These are phyloP conservation scores for Candida montana DNA, from an alignment of 805 yeast genomes.

Conservation along the genomic window DNA sequence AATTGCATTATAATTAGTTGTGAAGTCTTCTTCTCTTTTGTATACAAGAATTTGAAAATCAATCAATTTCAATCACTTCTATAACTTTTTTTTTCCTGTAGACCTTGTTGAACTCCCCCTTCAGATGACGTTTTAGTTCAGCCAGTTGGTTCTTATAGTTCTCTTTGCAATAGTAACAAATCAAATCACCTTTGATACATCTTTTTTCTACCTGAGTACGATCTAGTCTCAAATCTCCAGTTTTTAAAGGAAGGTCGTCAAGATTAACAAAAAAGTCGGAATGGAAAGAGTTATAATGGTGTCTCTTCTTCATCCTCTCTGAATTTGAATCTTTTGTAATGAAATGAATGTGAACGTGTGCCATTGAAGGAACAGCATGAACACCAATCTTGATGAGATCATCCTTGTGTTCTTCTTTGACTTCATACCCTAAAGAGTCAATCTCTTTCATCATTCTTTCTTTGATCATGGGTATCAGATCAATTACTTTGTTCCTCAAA, in stretches of 20 bases:
- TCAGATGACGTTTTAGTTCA: constrained; percentile 36
- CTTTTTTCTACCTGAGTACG: constrained; percentile 34
- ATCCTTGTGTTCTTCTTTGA: constrained; percentile 15
- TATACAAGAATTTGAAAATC: neutral
- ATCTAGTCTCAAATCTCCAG: constrained; percentile 37
- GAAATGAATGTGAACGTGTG: constrained; percentile 68
- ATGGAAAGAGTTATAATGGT: constrained; percentile 68
- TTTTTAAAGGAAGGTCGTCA: constrained; percentile 39
- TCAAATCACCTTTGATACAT: constrained; percentile 30
- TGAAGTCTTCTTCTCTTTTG: no score
- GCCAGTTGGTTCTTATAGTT: constrained; percentile 40
- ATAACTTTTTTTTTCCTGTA: neutral
- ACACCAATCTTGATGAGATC: constrained; percentile 48
- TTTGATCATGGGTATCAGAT: constrained; percentile 10
- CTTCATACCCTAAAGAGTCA: constrained; percentile 13
- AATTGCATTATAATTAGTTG: neutral
- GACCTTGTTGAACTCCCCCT: constrained; percentile 28
- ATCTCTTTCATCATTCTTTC: constrained; percentile 13
- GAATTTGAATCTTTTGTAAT: constrained; percentile 60
- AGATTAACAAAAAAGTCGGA: constrained; percentile 59
- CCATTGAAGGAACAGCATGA: constrained; percentile 66
- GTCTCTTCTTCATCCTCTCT: constrained; percentile 47
- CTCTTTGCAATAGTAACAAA: constrained; percentile 37
- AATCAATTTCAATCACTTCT: constrained; percentile 3
- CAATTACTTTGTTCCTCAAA: constrained; percentile 22